Conservation (phyloP, 2,329 filamentous ascomycete genomes). For the Salinomyces thailandicus region DNA sequence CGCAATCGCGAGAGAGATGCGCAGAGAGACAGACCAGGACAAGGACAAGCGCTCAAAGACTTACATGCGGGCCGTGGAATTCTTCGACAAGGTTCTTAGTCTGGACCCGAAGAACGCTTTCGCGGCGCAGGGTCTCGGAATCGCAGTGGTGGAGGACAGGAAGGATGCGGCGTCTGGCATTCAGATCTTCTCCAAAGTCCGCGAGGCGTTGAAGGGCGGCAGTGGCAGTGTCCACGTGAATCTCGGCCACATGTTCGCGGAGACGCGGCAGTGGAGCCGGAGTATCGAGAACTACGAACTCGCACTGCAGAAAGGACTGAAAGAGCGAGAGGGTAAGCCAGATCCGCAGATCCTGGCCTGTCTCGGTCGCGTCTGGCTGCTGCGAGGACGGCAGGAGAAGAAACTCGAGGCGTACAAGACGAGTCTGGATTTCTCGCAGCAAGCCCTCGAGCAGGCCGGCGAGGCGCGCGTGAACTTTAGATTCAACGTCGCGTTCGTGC, state of each 20-base stretch:
- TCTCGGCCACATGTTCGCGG: conserved; percentile 82
- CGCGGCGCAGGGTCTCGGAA: conserved; percentile 89
- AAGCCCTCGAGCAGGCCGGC: conserved; percentile 59
- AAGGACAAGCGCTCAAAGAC: conserved; percentile 80
- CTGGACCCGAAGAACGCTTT: conserved; percentile 94
- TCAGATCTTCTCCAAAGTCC: conserved; percentile 78
- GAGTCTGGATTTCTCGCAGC: conserved; percentile 52
- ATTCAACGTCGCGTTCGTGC: conserved; percentile 96
- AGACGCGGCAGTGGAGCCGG: conserved; percentile 79
- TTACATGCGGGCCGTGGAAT: conserved; percentile 89
- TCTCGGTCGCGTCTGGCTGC: conserved; percentile 76
- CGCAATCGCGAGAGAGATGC: conserved; percentile 83
- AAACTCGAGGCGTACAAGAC: conserved; percentile 52
- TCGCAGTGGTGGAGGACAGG: conserved; percentile 87
- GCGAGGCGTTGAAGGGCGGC: conserved; percentile 63
- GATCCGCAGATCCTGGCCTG: conserved; percentile 75
- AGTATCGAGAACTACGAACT: conserved; percentile 91
- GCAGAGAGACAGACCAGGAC: conserved; percentile 75
- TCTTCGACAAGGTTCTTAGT: conserved; percentile 93
- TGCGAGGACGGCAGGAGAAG: conserved; percentile 63
- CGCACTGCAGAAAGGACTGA: conserved; percentile 67
- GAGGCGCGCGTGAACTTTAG: conserved; percentile 74
- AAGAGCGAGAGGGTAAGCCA: conserved; percentile 33
- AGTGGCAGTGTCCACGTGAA: conserved; percentile 69
- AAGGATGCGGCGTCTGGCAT: conserved; percentile 77